Evolutionary conservation across 139 green algal species (phyloP), one percentile per base, ranked within the genome.

Genomic region (Trebouxia sp.): DNA sequence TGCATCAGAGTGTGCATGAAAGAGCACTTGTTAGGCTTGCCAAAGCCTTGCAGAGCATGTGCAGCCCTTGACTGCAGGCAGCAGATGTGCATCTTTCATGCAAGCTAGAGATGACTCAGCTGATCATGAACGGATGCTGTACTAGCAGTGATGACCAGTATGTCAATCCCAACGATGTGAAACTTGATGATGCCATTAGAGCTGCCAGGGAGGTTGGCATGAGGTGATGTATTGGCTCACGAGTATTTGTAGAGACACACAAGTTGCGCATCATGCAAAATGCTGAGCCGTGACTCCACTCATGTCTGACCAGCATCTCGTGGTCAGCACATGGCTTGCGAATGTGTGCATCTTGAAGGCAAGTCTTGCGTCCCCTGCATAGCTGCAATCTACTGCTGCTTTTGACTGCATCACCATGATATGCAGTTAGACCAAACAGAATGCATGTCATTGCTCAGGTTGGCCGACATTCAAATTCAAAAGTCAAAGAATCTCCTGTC

Each of bases 261-360:
- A n/a, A n/a, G n/a, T n/a, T n/a, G n/a, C n/a, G n/a, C n/a, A 94
- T 78, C 90, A 94, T 75, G 88, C 90, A 7, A 89, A 88, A 3
- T 82, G 90, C 37, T 89, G 90, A 5, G 89, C 86, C 58, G 91
- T 92, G 88, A 90, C 81, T 28, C 76, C 87, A 30, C 85, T 88
- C 26, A 58, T 79, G 47, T 81, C 47, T 47, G 80, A 85, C n/a
- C n/a, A n/a, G n/a, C n/a, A n/a, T n/a, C n/a, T n/a, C n/a, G n/a
- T n/a, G n/a, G n/a, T n/a, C n/a, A n/a, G n/a, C n/a, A n/a, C n/a
- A n/a, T n/a, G n/a, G n/a, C n/a, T n/a, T n/a, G n/a, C n/a, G n/a
- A n/a, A n/a, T n/a, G n/a, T n/a, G n/a, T n/a, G n/a, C n/a, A n/a
- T n/a, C n/a, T n/a, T n/a, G n/a, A n/a, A n/a, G n/a, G n/a, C n/a